Base-by-base conservation (phyloP, 768 basidiomycete species). In the Imleria badia region DNA sequence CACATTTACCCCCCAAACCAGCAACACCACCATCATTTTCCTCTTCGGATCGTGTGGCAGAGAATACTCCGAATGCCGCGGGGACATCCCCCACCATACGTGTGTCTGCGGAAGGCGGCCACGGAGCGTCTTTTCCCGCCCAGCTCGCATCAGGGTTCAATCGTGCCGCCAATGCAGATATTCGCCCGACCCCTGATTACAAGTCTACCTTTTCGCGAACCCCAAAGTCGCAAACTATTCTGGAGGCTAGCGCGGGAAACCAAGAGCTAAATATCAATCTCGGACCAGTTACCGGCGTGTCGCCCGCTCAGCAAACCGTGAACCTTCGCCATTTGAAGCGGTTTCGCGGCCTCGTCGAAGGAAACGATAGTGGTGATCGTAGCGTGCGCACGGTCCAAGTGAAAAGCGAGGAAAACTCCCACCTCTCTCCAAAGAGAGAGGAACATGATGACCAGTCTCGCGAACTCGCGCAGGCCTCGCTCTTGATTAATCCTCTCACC, bases 311-410 rank as follows among this genome's bases (percentile, higher is more conserved):
- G 26, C 62, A 44, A 39, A 68, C 56, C 4, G 66, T 64, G 1
- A 70, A 70, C 50, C 67, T 70, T 34, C 71, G 69, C 38, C 69
- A 70, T 52, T 49, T 70, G 45, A 72, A 66, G 30, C 60, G 55
- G 19, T 55, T 55, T 41, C 69, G 66, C 17, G 45, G 59, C 20
- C 66, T 59, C 23, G 39, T 58, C n/a, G 68, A 70, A 45, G 66
- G 65, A 48, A 70, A 51, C 26, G 61, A 64, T 20, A 44, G 59
- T 33, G 69, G 66, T 15, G 66, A 71, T 36, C 64, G 70, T 35
- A 72, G 66, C 43, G 69, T 55, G 20, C 65, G 61, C 14, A 57
- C 17, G 38, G 19, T 29, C 11, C 55, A n/a, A 12, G 57, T 54
- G 36, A 72, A 68, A 38, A 51, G 5, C 46, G 70, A 72, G 45